Evolutionary conservation across 2,329 filamentous ascomycete genomes (phyloP).

Genomic region (Didymella arachidicola): DNA sequence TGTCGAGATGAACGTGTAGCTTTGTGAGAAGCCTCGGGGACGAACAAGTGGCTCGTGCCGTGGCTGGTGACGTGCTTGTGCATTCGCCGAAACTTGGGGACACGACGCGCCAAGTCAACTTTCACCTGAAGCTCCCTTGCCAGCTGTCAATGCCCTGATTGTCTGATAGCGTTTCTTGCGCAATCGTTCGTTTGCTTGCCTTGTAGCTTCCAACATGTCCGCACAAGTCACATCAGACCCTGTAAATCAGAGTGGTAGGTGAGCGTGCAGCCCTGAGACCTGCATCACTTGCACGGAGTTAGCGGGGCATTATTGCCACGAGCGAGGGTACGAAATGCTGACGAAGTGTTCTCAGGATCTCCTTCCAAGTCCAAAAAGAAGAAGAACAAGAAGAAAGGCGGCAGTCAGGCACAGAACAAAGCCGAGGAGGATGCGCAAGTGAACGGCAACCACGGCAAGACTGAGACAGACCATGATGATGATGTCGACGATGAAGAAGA

Average conservation of each 20-base stretch:
- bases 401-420: constrained; percentile 30
- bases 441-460: constrained; percentile 36
- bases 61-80: constrained; percentile 40
- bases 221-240: constrained; percentile 38
- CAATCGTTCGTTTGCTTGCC: constrained; percentile 3
- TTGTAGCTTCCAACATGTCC: constrained; percentile 37
- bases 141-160: constrained; percentile 22
- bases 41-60: constrained; percentile 25
- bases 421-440: constrained; percentile 37
- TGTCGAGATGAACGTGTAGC: not conserved
- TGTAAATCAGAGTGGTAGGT: constrained; percentile 48
- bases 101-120: constrained; percentile 50
- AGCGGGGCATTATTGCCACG: not conserved
- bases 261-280: constrained; percentile 35
- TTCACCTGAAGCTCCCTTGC: constrained; percentile 36
- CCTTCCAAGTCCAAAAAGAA: constrained; percentile 51
- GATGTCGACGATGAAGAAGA: constrained; percentile 42
- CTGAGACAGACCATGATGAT: constrained; percentile 40
- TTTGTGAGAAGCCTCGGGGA: constrained; percentile 1
- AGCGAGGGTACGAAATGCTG: constrained; percentile 18
- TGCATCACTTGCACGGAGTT: constrained; percentile 16
- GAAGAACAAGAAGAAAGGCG: constrained; percentile 52
- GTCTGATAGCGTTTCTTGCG: constrained; percentile 13
- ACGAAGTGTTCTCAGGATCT: constrained; percentile 32
- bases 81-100: constrained; percentile 40